Percentiles rank a stretch among this genome's conserved stretches.
phyloP scores from a whole-genome alignment of 2,329 filamentous ascomycete species.

The Shiraia sp. region DNA sequence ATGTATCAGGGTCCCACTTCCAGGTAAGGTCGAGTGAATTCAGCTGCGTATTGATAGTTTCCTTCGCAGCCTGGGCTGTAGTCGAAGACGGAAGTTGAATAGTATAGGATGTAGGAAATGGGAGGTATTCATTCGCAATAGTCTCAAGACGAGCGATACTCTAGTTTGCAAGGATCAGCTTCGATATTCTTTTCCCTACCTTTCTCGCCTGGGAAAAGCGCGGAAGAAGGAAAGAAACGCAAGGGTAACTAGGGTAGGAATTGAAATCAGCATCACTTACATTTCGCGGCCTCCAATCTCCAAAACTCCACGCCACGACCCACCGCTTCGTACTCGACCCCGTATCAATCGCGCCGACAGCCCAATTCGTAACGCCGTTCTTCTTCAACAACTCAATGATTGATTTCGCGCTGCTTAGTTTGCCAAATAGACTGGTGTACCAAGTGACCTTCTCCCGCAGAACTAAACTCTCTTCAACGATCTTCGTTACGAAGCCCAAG shows the following conservation, averaged over 20 bases:
- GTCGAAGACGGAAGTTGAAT: constrained; percentile 48
- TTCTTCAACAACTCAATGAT: constrained; percentile 63
- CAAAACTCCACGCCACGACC: constrained; percentile 88
- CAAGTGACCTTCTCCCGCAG: constrained; percentile 70
- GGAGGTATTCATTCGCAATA: constrained; percentile 56
- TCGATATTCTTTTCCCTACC: no score
- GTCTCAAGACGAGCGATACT: constrained; percentile 35
- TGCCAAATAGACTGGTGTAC: constrained; percentile 93
- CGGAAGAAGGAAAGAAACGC: not conserved
- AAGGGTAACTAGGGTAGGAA: not conserved
- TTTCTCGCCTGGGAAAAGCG: not conserved
- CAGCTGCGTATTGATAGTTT: constrained; percentile 55
- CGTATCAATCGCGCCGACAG: constrained; percentile 78
- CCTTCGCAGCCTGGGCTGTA: constrained; percentile 25
- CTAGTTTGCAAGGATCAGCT: constrained; percentile 6
- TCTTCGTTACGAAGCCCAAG: constrained; percentile 70
- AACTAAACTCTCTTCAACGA: constrained; percentile 69
- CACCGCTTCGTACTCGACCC: constrained; percentile 77
- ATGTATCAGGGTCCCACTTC: constrained; percentile 61
- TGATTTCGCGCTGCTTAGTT: constrained; percentile 67
- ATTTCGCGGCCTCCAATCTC: constrained; percentile 64
- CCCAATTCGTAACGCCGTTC: constrained; percentile 72
- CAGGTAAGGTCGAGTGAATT: constrained; percentile 64
- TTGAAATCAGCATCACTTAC: constrained; percentile 35
- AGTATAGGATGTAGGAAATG: constrained; percentile 55